A percentile compares a stretch with the other conserved stretches of the same genome.
Evolutionary conservation across 257 asterid species (phyloP).

Genomic region (Haberlea rhodopensis): DNA sequence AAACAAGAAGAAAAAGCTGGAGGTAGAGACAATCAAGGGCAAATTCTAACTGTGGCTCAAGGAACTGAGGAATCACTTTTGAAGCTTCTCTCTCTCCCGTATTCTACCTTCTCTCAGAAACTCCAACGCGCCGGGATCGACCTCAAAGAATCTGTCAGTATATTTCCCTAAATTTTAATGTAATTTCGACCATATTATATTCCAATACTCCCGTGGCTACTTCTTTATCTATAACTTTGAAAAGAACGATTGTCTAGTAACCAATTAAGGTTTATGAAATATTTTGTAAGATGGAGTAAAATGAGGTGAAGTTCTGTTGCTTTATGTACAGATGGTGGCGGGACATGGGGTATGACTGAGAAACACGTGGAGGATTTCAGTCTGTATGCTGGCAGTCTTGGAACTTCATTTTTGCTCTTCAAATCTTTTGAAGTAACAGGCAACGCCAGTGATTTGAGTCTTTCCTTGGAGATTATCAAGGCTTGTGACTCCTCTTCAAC

Average conservation of each 20-base stretch:
- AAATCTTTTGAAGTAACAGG: conserved; percentile 54
- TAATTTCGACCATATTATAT: neutral
- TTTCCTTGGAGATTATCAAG: conserved; percentile 54
- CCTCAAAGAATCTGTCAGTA: conserved; percentile 57
- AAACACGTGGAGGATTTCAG: conserved; percentile 50
- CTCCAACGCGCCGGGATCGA: conserved; percentile 56
- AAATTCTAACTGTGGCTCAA: conserved; percentile 27
- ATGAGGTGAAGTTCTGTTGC: neutral
- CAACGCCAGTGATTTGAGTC: conserved; percentile 53
- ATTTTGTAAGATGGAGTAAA: conserved; percentile 10
- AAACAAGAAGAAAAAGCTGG: conserved; percentile 31
- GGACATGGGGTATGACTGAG: conserved; percentile 57
- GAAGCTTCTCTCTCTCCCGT: conserved; percentile 54
- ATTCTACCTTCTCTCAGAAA: conserved; percentile 35
- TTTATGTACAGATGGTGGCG: conserved; percentile 42
- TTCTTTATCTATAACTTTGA: neutral
- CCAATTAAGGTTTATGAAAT: neutral
- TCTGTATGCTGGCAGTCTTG: conserved; percentile 57
- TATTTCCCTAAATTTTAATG: neutral
- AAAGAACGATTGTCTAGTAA: conserved; percentile 1
- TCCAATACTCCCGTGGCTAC: neutral
- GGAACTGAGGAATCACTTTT: conserved; percentile 52
- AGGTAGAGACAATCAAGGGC: conserved; percentile 9
- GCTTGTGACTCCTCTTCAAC: conserved; percentile 61
- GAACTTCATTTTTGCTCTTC: conserved; percentile 66